A percentile compares a stretch with the other conserved stretches of the same genome.
Conservation (phyloP, 1,139 yeast genomes). For the Pichia terricola region DNA sequence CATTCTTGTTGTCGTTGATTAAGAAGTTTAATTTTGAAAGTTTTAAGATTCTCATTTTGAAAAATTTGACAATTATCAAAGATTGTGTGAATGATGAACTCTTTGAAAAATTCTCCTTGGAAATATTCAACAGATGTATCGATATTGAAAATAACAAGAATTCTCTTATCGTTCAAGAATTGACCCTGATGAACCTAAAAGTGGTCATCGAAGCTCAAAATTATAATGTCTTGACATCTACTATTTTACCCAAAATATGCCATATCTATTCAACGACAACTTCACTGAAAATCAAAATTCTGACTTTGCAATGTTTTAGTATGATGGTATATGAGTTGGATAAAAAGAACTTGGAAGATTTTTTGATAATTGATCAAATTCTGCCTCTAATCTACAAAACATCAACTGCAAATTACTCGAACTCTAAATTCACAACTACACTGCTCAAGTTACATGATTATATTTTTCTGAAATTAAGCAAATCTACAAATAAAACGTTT, state of each 20-base stretch:
- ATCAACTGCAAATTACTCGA: slow-evolving; percentile 21
- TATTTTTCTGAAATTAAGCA: slow-evolving; percentile 20
- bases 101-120: slow-evolving; percentile 20
- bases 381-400: slow-evolving; percentile 51
- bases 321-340: slow-evolving; percentile 37
- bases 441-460: slow-evolving; percentile 21
- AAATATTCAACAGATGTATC: slow-evolving; percentile 23
- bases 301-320: slow-evolving; percentile 58
- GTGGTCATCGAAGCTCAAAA: slow-evolving; percentile 54
- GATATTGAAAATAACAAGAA: slow-evolving; percentile 2
- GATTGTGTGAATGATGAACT: slow-evolving; percentile 30
- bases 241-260: slow-evolving; percentile 62
- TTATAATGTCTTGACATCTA: slow-evolving; percentile 65
- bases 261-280: slow-evolving; percentile 76
- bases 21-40: slow-evolving; percentile 27
- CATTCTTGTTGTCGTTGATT: slow-evolving; percentile 30
- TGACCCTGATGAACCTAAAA: slow-evolving; percentile 46
- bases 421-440: slow-evolving; percentile 22
- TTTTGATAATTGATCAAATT: slow-evolving; percentile 64
- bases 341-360: slow-evolving; percentile 56
- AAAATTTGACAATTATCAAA: slow-evolving; percentile 37
- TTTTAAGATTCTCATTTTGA: slow-evolving; percentile 27
- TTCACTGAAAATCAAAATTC: slow-evolving; percentile 64
- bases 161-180: slow-evolving; percentile 21
- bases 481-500: slow-evolving; percentile 14